phyloP scores from a whole-genome alignment of 306 rosid genomes.

The Begonia peltatifolia region DNA sequence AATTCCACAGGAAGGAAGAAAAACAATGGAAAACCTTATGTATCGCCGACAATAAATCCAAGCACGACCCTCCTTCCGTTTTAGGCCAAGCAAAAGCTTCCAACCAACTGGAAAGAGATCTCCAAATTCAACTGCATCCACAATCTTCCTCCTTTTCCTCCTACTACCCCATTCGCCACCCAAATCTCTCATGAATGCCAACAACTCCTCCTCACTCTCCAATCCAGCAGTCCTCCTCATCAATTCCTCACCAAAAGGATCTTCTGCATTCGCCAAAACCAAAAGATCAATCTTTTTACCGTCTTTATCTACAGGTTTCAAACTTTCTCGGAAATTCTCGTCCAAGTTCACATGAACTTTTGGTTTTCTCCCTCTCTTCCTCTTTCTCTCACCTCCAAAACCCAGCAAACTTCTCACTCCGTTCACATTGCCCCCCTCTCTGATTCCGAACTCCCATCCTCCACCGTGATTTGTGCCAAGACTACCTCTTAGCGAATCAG shows the following conservation, averaged over 20 bases:
- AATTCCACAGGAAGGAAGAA: not conserved
- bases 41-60: constrained; percentile 82
- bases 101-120: constrained; percentile 53
- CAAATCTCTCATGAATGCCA: constrained; percentile 68
- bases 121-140: constrained; percentile 52
- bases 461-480: not conserved
- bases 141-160: constrained; percentile 72
- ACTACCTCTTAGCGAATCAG: not conserved
- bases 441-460: not conserved
- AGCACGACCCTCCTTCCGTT: constrained; percentile 71
- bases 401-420: constrained; percentile 3
- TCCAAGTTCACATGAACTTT: constrained; percentile 33
- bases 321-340: constrained; percentile 19
- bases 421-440: constrained; percentile 1
- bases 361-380: constrained; percentile 80
- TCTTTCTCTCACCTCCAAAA: constrained; percentile 23
- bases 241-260: constrained; percentile 52
- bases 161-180: constrained; percentile 80
- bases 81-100: constrained; percentile 71
- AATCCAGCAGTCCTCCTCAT: constrained; percentile 46
- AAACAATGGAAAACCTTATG: constrained; percentile 35
- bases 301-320: constrained; percentile 28
- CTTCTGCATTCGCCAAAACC: constrained; percentile 23
- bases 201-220: constrained; percentile 44
- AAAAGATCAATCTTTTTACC: constrained; percentile 32